Conservation (phyloP, 2,329 filamentous ascomycete genomes). For the Beauveria brongniartii region DNA sequence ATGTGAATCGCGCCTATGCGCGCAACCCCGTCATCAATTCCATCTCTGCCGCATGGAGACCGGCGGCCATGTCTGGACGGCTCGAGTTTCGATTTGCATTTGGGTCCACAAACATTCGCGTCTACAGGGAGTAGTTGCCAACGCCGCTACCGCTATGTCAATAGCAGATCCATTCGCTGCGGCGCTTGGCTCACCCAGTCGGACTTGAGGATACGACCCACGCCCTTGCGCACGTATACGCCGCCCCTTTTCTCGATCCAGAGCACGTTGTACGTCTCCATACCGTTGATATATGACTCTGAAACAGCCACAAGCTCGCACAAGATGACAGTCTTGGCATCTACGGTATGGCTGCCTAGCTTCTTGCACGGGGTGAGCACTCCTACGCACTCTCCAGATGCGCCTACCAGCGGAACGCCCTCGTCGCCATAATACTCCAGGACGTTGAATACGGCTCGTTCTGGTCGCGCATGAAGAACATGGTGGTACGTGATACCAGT, state of each 20-base stretch:
- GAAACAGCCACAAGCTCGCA: conserved; percentile 7
- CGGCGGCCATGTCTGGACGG: background rate
- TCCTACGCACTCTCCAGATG: conserved; percentile 4
- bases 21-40: background rate
- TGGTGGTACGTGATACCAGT: background rate
- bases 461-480: conserved; percentile 2
- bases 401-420: background rate
- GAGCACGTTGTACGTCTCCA: conserved; percentile 5
- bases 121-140: background rate
- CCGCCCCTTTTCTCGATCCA: conserved; percentile 4
- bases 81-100: conserved; percentile 4
- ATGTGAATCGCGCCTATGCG: background rate
- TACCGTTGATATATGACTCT: background rate
- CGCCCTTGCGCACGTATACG: conserved; percentile 6
- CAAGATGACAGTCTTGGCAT: conserved; percentile 3
- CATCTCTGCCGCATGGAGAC: background rate
- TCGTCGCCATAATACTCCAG: conserved; percentile 6
- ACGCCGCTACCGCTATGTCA: background rate
- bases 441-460: conserved; percentile 3
- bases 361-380: conserved; percentile 6
- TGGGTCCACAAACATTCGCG: background rate
- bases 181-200: conserved; percentile 3
- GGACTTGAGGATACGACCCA: conserved; percentile 7
- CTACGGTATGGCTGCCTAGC: background rate
- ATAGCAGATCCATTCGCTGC: background rate